Conservation (phyloP, 768 basidiomycete genomes). For the Lactarius indigo region DNA sequence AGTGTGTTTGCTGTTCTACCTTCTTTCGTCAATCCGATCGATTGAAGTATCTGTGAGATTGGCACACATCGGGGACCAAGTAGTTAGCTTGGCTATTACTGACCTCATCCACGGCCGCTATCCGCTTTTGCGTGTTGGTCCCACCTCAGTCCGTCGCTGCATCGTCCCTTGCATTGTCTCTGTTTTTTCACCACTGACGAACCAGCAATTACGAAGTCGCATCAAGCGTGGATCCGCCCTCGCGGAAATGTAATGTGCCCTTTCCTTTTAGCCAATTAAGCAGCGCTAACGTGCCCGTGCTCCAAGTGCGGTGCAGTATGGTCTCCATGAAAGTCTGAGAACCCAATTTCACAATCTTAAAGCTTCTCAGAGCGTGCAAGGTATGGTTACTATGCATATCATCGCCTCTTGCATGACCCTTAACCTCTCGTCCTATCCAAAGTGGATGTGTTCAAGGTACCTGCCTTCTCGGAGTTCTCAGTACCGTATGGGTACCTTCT, state of each 20-base stretch:
- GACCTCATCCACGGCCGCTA: not conserved
- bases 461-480: not conserved
- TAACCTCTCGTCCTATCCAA: not conserved
- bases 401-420: not conserved
- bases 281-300: not conserved
- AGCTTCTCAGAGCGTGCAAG: not conserved
- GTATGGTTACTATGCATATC: not conserved
- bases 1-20: not conserved
- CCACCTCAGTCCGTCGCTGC: not conserved
- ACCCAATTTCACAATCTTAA: not conserved
- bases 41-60: not conserved
- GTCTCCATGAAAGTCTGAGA: not conserved
- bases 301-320: conserved; percentile 4
- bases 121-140: not conserved
- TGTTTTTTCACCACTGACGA: not conserved
- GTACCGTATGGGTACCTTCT: not conserved
- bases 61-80: not conserved
- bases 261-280: not conserved
- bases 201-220: not conserved
- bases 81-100: not conserved
- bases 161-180: not conserved
- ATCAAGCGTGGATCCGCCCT: not conserved
- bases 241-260: not conserved
- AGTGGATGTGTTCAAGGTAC: conserved; percentile 22
- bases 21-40: not conserved